A percentile compares a stretch with the other conserved stretches of the same genome.
These are phyloP conservation scores for Dryas integrifolia DNA, from an alignment of 331 rosid species.

Conservation along the genomic window DNA sequence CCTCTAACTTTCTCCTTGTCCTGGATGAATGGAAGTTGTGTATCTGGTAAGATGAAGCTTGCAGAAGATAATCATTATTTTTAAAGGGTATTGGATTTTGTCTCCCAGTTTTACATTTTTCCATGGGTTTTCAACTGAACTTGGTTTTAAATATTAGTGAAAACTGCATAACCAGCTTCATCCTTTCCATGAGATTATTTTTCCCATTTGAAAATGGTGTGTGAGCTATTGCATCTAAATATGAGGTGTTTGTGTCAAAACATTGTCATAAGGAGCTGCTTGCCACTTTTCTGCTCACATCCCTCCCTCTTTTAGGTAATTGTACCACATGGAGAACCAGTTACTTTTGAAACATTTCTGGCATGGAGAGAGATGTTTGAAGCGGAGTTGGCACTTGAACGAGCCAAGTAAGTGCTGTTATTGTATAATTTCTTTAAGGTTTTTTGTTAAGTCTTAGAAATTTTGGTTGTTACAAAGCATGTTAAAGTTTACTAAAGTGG, in stretches of 20 bases:
- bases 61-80: not conserved
- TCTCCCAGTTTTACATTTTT: not conserved
- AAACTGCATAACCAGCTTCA: not conserved
- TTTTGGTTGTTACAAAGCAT: not conserved
- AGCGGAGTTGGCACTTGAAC: conserved; percentile 94
- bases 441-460: not conserved
- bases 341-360: conserved; percentile 83
- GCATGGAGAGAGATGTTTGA: conserved; percentile 99
- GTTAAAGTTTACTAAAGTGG: not conserved
- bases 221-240: not conserved
- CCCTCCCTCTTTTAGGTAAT: conserved; percentile 49
- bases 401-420: conserved; percentile 86
- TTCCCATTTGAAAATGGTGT: not conserved
- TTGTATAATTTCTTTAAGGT: not conserved
- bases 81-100: not conserved
- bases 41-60: conserved; percentile 10
- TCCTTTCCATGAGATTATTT: not conserved
- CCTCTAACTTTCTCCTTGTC: conserved; percentile 6
- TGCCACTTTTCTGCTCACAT: conserved; percentile 26
- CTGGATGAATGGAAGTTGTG: not conserved
- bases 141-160: conserved; percentile 1
- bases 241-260: not conserved
- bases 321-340: conserved; percentile 95
- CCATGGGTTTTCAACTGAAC: not conserved
- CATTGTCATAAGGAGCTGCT: conserved; percentile 25